Evolutionary conservation across 2,329 filamentous ascomycete species (phyloP).

Genomic region (Cryphonectria nitschkei): DNA sequence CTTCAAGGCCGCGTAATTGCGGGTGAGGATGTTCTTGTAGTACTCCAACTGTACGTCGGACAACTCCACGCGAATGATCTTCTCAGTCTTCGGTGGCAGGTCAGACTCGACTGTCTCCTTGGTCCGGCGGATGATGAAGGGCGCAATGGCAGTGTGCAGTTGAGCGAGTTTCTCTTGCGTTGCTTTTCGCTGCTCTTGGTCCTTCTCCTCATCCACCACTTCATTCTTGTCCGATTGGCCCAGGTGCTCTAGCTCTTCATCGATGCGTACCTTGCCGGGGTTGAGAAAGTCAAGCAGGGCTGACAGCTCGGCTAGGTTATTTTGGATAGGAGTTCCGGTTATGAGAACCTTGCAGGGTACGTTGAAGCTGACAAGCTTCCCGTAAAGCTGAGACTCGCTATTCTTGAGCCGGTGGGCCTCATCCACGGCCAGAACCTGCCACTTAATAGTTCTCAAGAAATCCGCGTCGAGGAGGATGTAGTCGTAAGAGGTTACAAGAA

Average conservation of each 20-base stretch:
- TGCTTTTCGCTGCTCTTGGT: slow-evolving; percentile 61
- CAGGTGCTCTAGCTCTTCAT: slow-evolving; percentile 85
- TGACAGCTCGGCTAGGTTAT: slow-evolving; percentile 89
- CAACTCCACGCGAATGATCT: slow-evolving; percentile 96
- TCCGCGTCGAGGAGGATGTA: slow-evolving; percentile 86
- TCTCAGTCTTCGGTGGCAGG: slow-evolving; percentile 94
- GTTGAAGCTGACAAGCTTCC: slow-evolving; percentile 82
- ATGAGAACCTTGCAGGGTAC: slow-evolving; percentile 89
- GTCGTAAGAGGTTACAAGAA: slow-evolving; percentile 96
- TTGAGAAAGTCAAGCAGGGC: slow-evolving; percentile 96
- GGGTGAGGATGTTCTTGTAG: slow-evolving; percentile 97
- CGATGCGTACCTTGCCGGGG: slow-evolving; percentile 89
- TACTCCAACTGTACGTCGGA: slow-evolving; percentile 97
- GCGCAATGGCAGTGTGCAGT: slow-evolving; percentile 84
- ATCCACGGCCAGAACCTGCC: slow-evolving; percentile 95
- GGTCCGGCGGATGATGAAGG: slow-evolving; percentile 92
- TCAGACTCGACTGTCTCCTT: slow-evolving; percentile 98
- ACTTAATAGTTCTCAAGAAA: slow-evolving; percentile 88
- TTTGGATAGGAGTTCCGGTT: slow-evolving; percentile 96
- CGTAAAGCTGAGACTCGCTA: slow-evolving; percentile 89
- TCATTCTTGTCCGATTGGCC: slow-evolving; percentile 47
- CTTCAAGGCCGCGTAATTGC: slow-evolving; percentile 93
- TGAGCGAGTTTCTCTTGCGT: slow-evolving; percentile 87
- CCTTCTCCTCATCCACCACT: slow-evolving; percentile 36
- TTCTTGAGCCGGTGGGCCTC: slow-evolving; percentile 98